Evolutionary conservation across 1,139 yeast species (phyloP).

Genomic region (Geotrichum bryndzae): DNA sequence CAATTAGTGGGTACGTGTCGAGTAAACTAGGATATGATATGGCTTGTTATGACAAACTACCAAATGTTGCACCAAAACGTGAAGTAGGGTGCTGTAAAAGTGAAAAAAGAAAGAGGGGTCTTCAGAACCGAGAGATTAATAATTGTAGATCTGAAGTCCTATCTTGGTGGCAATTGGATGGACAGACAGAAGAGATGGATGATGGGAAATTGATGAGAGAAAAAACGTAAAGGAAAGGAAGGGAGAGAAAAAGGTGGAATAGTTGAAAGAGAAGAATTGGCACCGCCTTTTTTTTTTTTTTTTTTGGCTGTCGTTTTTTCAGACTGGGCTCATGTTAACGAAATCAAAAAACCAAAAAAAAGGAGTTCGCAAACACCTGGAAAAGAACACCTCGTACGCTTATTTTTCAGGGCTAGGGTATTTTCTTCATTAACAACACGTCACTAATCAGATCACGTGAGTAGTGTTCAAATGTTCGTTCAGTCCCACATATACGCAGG

Average conservation of each 20-base stretch:
- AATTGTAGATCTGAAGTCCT: background rate
- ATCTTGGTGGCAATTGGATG: background rate
- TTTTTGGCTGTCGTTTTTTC: background rate
- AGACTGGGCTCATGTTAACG: background rate
- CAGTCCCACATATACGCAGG: background rate
- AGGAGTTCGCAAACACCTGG: background rate
- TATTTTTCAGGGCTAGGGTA: background rate
- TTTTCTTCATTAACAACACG: slow-evolving; percentile 6
- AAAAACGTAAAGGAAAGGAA: background rate
- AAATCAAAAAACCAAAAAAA: background rate
- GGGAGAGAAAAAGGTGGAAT: background rate
- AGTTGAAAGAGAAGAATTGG: background rate
- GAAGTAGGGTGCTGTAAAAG: background rate
- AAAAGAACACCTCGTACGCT: background rate
- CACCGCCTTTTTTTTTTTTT: background rate
- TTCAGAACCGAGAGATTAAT: background rate
- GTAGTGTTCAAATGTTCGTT: background rate
- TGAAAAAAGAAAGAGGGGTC: background rate
- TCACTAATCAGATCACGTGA: slow-evolving; percentile 5
- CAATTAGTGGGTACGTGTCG: background rate
- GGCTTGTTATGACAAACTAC: background rate
- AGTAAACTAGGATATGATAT: background rate
- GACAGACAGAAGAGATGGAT: background rate
- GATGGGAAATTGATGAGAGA: background rate
- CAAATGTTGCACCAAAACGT: background rate